Base-by-base conservation (phyloP, 2,329 filamentous ascomycete species). In the Hymenotorrendiella dingleyae region DNA sequence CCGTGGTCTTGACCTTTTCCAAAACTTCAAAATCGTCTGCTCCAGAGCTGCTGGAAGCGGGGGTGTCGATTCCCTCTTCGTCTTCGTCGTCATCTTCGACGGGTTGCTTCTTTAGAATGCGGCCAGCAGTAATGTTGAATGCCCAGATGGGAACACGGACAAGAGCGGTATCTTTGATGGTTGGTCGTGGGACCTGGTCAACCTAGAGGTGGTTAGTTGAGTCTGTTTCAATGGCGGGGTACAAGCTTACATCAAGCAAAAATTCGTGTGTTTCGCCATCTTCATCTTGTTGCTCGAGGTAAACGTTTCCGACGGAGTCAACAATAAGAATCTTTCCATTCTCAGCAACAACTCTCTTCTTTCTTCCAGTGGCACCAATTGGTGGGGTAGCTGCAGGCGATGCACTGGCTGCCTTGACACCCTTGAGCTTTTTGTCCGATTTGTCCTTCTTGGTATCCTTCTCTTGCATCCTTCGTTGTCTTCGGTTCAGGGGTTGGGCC, bases 281-380 rank as follows among this genome's bases (percentile, higher is more conserved):
- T 54, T 90, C 89, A 39, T 88, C 87, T 56, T 87, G 77, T 60
- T 94, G 86, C 65, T 97, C 90, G n/a, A 98, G 72, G 61, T 87
- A 98, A 10, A 98, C 93, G 56, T 96, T 89, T 21, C 93, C 93
- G 8, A 84, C 71, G 1, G 86, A 87, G 65, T 98, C 91, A 4
- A 98, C 93, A 43, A 98, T 83, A 27, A 98, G 71, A 1, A 94
- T 74, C 71, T 97, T 98, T 54, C 93, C 93, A 57, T 98, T 98
- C 71, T 95, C 85, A 2, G 90, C 91, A 20, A 90, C 79, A 12
- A 97, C 87, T 26, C 87, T 77, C 73, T 91, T 94, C 67, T 87
- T 87, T 24, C 84, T 74, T 16, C 90, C 89, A 27, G 81, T 76
- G 1, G 86, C 79, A 9, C 80, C 78, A 41, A 72, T 64, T 60